phyloP scores from a whole-genome alignment of 148 eudicot species.

The Spergularia marina region DNA sequence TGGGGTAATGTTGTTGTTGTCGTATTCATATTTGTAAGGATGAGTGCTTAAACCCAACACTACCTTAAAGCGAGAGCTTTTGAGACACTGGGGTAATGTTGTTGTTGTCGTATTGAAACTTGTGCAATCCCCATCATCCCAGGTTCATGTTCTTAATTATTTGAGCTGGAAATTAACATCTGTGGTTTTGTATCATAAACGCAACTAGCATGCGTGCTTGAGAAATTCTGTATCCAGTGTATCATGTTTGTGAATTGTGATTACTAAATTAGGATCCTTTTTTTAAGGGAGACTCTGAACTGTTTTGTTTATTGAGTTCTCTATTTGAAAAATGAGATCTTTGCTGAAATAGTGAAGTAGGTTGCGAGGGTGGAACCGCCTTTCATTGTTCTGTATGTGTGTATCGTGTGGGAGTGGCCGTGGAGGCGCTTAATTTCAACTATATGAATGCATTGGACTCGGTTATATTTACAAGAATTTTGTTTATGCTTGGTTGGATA shows the following conservation, averaged over 20 bases:
- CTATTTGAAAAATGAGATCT: background rate
- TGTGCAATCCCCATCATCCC: background rate
- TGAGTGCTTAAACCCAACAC: no score
- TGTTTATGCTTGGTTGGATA: background rate
- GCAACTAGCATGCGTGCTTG: no score
- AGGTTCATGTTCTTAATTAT: background rate
- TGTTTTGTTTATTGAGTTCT: background rate
- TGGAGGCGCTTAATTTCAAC: background rate
- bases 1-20: no score
- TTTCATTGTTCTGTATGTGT: background rate
- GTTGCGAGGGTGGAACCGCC: background rate
- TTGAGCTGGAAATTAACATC: background rate
- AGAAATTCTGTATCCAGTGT: no score
- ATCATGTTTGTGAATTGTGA: no score
- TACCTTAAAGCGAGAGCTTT: no score
- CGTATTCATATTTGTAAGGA: no score
- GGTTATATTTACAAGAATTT: background rate
- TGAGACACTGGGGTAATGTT: no score
- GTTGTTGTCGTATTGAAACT: no score
- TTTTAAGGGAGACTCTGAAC: background rate
- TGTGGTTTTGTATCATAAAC: background rate
- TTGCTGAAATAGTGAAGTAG: background rate
- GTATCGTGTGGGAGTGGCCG: background rate
- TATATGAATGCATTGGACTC: background rate
- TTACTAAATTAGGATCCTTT: no score